These are phyloP conservation scores for Xerocomus amazonicus DNA, from an alignment of 1,284 basidiomycete species.

Conservation along the genomic window DNA sequence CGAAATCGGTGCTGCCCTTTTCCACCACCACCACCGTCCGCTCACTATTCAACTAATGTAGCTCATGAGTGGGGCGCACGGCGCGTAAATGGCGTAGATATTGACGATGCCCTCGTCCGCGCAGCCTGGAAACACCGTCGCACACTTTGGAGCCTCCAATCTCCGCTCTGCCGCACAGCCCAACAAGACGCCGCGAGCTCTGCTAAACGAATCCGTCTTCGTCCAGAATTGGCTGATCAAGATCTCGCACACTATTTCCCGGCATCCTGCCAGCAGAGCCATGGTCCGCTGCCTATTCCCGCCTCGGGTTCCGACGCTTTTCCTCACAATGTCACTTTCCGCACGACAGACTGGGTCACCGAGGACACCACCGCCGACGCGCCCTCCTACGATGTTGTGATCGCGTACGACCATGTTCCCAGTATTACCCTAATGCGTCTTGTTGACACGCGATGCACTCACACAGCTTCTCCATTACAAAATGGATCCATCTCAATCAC, in stretches of 20 bases:
- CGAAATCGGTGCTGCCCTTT: constrained; percentile 59
- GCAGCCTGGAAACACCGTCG: constrained; percentile 68
- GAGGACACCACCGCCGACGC: constrained; percentile 52
- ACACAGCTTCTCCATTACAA: constrained; percentile 72
- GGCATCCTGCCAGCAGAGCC: constrained; percentile 65
- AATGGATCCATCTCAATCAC: constrained; percentile 81
- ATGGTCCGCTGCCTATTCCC: constrained; percentile 69
- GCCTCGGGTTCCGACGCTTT: constrained; percentile 36
- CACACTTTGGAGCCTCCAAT: constrained; percentile 65
- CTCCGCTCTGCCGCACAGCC: constrained; percentile 28
- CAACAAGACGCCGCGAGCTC: not conserved
- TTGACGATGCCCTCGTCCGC: constrained; percentile 67
- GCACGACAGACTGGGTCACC: constrained; percentile 67
- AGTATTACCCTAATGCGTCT: not conserved
- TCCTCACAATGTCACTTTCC: constrained; percentile 73
- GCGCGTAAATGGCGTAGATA: constrained; percentile 76
- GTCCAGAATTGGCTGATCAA: not conserved
- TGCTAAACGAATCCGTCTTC: constrained; percentile 15
- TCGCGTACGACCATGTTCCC: constrained; percentile 52
- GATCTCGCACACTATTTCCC: constrained; percentile 55
- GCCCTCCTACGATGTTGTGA: constrained; percentile 64
- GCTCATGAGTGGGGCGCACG: constrained; percentile 60
- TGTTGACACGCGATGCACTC: not conserved
- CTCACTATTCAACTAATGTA: constrained; percentile 27
- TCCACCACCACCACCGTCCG: too few relatives aligned